These are phyloP conservation scores for Paramecium sexaurelia DNA, from an alignment of 73 alveolate species.

Conservation along the genomic window DNA sequence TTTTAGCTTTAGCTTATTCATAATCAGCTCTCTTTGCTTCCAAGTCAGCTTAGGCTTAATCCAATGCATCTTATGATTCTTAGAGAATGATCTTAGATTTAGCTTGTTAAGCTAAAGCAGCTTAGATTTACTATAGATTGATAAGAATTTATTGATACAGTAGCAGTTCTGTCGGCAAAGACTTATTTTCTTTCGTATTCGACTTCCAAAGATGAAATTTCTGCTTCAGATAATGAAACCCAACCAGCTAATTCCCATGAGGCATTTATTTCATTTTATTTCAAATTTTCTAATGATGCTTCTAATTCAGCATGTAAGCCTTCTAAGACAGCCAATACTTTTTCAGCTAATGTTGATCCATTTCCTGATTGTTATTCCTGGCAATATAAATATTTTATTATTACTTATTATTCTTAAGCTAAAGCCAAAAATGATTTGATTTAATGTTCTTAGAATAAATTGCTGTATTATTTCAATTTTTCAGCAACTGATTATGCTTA, in stretches of 20 bases:
- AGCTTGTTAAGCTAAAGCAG: constrained; percentile 33
- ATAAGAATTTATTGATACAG: not conserved
- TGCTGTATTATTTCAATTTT: constrained; percentile 12
- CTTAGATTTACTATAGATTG: constrained; percentile 37
- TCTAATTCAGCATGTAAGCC: constrained; percentile 5
- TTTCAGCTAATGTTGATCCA: constrained; percentile 36
- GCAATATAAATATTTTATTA: too few relatives aligned
- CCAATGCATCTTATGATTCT: constrained; percentile 39
- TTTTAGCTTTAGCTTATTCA: constrained; percentile 18
- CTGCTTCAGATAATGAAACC: constrained; percentile 55
- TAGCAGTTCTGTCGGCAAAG: constrained; percentile 54
- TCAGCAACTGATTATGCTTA: constrained; percentile 23
- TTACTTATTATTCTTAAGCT: constrained; percentile 1
- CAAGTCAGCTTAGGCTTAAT: constrained; percentile 14
- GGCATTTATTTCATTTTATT: constrained; percentile 25
- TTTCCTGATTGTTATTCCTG: constrained; percentile 15
- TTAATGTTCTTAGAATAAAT: constrained; percentile 44
- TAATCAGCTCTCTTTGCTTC: constrained; percentile 32
- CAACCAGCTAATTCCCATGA: constrained; percentile 61
- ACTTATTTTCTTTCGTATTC: constrained; percentile 48
- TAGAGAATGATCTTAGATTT: constrained; percentile 25
- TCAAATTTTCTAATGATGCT: constrained; percentile 25
- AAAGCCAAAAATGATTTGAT: constrained; percentile 47
- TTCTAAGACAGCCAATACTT: constrained; percentile 14
- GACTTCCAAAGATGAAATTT: constrained; percentile 29